Conservation (phyloP, 2,329 filamentous ascomycete genomes). For the Apiospora arundinis region DNA sequence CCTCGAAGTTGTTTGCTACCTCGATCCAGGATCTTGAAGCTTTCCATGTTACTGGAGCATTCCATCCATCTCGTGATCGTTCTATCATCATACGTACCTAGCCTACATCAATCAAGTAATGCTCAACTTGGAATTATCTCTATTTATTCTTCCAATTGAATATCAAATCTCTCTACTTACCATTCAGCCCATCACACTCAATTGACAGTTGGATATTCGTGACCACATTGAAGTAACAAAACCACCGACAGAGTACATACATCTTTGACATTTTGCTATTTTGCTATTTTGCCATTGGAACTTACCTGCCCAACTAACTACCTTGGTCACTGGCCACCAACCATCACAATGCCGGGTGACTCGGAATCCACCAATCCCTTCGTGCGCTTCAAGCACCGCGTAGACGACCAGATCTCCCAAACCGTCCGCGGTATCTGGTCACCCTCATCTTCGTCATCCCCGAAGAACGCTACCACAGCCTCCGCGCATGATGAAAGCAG, state of each 20-base stretch:
- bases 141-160: neutral
- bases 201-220: neutral
- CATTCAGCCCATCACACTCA: neutral
- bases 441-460: constrained; percentile 32
- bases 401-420: constrained; percentile 46
- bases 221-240: neutral
- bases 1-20: neutral
- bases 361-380: constrained; percentile 42
- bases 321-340: neutral
- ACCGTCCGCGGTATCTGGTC: constrained; percentile 34
- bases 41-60: neutral
- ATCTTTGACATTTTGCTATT: too few relatives aligned
- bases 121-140: neutral
- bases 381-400: constrained; percentile 48
- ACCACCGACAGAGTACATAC: neutral
- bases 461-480: neutral
- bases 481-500: neutral
- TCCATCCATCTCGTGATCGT: constrained; percentile 1
- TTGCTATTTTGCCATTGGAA: too few relatives aligned
- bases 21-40: neutral
- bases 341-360: constrained; percentile 10
- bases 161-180: neutral
- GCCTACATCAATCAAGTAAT: neutral
- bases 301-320: neutral
- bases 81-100: constrained; percentile 8